Percentiles rank a stretch among this genome's conserved stretches.
Evolutionary conservation across 2,329 filamentous ascomycete genomes (phyloP).

Genomic region (Delphinella strobiligena): DNA sequence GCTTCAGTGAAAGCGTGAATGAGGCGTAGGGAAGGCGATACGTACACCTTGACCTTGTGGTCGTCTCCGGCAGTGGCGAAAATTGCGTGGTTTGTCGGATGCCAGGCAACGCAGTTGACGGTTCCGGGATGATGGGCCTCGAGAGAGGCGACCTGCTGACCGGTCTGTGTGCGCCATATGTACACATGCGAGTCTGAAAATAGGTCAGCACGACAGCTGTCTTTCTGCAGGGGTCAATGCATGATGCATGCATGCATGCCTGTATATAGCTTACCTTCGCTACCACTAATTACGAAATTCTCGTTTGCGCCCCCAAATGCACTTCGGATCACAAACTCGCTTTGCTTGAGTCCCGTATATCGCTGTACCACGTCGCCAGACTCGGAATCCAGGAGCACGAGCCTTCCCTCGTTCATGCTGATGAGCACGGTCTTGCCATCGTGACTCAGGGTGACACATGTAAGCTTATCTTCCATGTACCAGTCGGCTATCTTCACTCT

Average conservation of each 20-base stretch:
- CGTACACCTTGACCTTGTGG: slow-evolving; percentile 71
- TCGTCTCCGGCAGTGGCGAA: slow-evolving; percentile 92
- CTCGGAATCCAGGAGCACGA: slow-evolving; percentile 66
- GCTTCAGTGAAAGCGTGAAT: neutral
- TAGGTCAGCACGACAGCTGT: slow-evolving; percentile 14
- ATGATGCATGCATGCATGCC: neutral
- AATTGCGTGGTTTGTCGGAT: slow-evolving; percentile 67
- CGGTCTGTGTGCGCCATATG: slow-evolving; percentile 84
- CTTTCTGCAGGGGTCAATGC: no score
- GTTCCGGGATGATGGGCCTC: slow-evolving; percentile 61
- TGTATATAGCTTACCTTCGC: slow-evolving; percentile 52
- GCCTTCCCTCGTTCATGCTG: slow-evolving; percentile 65
- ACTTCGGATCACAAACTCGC: slow-evolving; percentile 67
- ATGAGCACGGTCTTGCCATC: slow-evolving; percentile 75
- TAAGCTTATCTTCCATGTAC: slow-evolving; percentile 55
- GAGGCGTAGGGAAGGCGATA: slow-evolving; percentile 10
- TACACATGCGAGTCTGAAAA: slow-evolving; percentile 54
- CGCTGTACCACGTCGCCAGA: slow-evolving; percentile 55
- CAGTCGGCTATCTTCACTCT: slow-evolving; percentile 65
- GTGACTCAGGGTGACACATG: slow-evolving; percentile 67
- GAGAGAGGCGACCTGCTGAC: slow-evolving; percentile 61
- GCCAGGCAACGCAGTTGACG: slow-evolving; percentile 85
- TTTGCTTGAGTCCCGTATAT: slow-evolving; percentile 65
- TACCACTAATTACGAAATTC: slow-evolving; percentile 83
- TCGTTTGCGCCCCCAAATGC: slow-evolving; percentile 82